Evolutionary conservation across 768 basidiomycete genomes (phyloP).

Genomic region (Termitomyces sp.): DNA sequence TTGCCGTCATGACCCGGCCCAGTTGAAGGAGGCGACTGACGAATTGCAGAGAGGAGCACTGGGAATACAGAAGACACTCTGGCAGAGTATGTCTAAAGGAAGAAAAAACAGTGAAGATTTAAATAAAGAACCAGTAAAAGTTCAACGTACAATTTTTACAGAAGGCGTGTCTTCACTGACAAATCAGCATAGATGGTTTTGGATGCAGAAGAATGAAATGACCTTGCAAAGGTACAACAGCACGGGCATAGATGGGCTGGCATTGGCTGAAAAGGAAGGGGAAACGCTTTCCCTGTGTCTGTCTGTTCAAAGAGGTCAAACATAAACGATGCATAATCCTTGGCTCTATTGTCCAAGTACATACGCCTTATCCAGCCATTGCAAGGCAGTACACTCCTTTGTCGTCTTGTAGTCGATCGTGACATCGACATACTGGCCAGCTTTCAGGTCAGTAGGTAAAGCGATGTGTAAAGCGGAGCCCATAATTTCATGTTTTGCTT

Average conservation of each 20-base stretch:
- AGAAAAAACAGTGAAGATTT: not conserved
- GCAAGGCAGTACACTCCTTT: conserved; percentile 66
- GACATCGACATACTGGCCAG: conserved; percentile 46
- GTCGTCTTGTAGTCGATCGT: conserved; percentile 70
- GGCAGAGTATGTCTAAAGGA: conserved; percentile 73
- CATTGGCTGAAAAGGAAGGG: conserved; percentile 91
- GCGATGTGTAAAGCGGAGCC: conserved; percentile 68
- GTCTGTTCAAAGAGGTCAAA: conserved; percentile 24
- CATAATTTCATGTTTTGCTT: conserved; percentile 60
- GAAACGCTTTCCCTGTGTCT: conserved; percentile 81
- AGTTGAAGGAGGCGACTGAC: conserved; percentile 67
- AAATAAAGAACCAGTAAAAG: not conserved
- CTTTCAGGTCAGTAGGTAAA: conserved; percentile 37
- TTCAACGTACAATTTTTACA: conserved; percentile 63
- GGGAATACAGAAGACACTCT: conserved; percentile 74
- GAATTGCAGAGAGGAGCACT: conserved; percentile 78
- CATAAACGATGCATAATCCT: too few species aligned
- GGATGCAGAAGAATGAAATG: not conserved
- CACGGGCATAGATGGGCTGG: conserved; percentile 86
- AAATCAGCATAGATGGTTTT: not conserved
- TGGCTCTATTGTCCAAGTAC: conserved; percentile 9
- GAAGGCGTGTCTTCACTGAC: conserved; percentile 66
- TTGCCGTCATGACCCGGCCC: conserved; percentile 72
- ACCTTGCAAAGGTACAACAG: conserved; percentile 79
- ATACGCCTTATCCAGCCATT: conserved; percentile 83